These are phyloP conservation scores for Boletus sensibilis DNA, from an alignment of 768 basidiomycete genomes.

Conservation along the genomic window DNA sequence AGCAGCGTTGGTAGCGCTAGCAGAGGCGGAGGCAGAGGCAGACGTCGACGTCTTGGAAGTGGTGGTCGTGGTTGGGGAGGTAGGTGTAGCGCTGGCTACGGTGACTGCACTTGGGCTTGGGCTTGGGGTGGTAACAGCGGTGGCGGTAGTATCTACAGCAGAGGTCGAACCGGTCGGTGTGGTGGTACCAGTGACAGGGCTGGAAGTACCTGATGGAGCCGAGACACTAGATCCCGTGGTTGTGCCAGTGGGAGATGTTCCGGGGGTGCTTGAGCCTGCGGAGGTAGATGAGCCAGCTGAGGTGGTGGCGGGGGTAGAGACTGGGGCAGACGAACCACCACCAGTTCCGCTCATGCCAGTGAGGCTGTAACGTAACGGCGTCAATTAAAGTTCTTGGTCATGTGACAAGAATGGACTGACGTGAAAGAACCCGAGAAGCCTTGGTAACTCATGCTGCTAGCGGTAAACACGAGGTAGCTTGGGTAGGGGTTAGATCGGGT, in stretches of 20 bases:
- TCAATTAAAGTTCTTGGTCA: neutral
- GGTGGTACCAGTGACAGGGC: neutral
- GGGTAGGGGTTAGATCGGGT: constrained; percentile 1
- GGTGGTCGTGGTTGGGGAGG: constrained; percentile 27
- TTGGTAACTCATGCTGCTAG: constrained; percentile 34
- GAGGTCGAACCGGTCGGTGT: constrained; percentile 12
- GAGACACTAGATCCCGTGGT: neutral
- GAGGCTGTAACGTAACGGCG: constrained; percentile 39
- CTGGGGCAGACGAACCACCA: constrained; percentile 21
- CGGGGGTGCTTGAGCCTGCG: constrained; percentile 13
- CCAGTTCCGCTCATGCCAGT: constrained; percentile 57
- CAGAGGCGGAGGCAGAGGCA: constrained; percentile 13
- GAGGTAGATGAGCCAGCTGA: constrained; percentile 11
- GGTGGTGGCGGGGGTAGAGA: constrained; percentile 8
- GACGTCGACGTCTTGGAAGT: constrained; percentile 22
- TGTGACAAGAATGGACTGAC: constrained; percentile 35
- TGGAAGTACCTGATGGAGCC: constrained; percentile 18
- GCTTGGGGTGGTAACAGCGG: constrained; percentile 32
- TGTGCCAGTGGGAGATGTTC: constrained; percentile 1
- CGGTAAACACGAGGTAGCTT: constrained; percentile 65
- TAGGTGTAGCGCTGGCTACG: constrained; percentile 15
- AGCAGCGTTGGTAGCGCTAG: constrained; percentile 22
- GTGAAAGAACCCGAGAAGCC: constrained; percentile 56
- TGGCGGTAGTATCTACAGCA: neutral
- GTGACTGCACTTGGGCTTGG: constrained; percentile 37